Evolutionary conservation across 257 asterid species (phyloP).

Genomic region (Sherardia arvensis): DNA sequence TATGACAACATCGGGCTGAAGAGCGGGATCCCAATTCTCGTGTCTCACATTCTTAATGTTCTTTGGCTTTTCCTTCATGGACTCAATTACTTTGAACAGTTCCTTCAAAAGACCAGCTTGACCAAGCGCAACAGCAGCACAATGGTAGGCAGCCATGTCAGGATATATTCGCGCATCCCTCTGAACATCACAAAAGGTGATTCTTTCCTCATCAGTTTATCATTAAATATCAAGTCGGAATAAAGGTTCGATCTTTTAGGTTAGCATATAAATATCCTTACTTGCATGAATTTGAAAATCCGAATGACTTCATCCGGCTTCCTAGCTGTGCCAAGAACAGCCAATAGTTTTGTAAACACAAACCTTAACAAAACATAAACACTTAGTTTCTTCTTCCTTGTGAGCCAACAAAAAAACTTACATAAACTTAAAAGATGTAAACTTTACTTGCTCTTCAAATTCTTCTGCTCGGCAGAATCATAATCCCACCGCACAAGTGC

Average conservation of each 20-base stretch:
- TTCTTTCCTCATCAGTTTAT: background rate
- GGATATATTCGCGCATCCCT: conserved; percentile 70
- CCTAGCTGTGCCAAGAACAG: conserved; percentile 73
- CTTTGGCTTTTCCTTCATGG: conserved; percentile 74
- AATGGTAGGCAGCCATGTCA: conserved; percentile 90
- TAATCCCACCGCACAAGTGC: conserved; percentile 85
- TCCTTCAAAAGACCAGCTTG: conserved; percentile 86
- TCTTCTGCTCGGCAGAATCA: conserved; percentile 55
- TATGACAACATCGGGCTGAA: conserved; percentile 76
- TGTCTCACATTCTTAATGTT: conserved; percentile 41
- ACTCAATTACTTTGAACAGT: conserved; percentile 54
- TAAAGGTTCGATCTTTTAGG: background rate
- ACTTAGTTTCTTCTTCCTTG: conserved; percentile 1
- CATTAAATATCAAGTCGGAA: background rate
- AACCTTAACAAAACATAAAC: conserved; percentile 40
- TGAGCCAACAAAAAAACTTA: background rate
- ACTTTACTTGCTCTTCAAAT: conserved; percentile 62
- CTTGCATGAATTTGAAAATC: conserved; percentile 78
- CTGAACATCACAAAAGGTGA: conserved; percentile 28
- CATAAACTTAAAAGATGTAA: background rate
- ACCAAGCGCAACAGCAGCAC: conserved; percentile 77
- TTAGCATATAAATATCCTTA: conserved; percentile 22
- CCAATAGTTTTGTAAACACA: conserved; percentile 75
- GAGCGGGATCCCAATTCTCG: conserved; percentile 80
- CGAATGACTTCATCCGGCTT: conserved; percentile 69